Evolutionary conservation across 2,329 filamentous ascomycete species (phyloP).

Genomic region (Gnomoniopsis sp.): DNA sequence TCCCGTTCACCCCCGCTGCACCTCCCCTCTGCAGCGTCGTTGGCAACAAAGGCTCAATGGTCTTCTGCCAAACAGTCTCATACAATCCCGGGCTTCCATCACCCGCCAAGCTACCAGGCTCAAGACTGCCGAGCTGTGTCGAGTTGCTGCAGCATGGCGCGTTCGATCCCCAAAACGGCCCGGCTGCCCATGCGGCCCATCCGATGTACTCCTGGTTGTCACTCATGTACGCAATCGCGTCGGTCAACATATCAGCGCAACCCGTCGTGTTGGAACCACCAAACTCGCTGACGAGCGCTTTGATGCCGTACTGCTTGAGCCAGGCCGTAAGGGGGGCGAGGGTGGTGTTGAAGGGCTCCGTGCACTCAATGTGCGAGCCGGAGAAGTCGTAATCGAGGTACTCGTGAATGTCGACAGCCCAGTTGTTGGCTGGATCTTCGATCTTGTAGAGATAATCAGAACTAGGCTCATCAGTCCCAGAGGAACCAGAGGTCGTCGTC

Average conservation of each 20-base stretch:
- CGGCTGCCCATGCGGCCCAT: conserved; percentile 49
- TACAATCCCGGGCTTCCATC: conserved; percentile 42
- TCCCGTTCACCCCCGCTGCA: conserved; percentile 26
- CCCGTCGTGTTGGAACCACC: conserved; percentile 42
- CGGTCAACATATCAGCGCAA: conserved; percentile 36
- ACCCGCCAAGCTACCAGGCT: conserved; percentile 40
- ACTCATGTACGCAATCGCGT: conserved; percentile 43
- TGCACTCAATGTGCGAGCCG: conserved; percentile 39
- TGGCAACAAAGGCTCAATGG: conserved; percentile 41
- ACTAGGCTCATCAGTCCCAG: conserved; percentile 31
- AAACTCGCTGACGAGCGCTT: conserved; percentile 49
- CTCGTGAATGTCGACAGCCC: conserved; percentile 48
- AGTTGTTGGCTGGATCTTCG: conserved; percentile 44
- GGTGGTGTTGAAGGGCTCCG: conserved; percentile 35
- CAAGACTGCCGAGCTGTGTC: conserved; percentile 39
- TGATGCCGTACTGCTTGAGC: conserved; percentile 41
- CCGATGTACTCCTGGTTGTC: conserved; percentile 45
- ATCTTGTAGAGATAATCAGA: conserved; percentile 39
- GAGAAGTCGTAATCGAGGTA: conserved; percentile 49
- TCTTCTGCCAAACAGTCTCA: conserved; percentile 41
- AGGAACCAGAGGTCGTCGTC: conserved; percentile 32
- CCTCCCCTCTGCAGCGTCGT: conserved; percentile 36
- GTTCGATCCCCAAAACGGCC: conserved; percentile 43
- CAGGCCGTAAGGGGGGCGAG: conserved; percentile 41
- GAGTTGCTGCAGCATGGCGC: conserved; percentile 37